Evolutionary conservation across 1,284 basidiomycete genomes (phyloP).

Genomic region (Rhodotorula mucilaginosa): DNA sequence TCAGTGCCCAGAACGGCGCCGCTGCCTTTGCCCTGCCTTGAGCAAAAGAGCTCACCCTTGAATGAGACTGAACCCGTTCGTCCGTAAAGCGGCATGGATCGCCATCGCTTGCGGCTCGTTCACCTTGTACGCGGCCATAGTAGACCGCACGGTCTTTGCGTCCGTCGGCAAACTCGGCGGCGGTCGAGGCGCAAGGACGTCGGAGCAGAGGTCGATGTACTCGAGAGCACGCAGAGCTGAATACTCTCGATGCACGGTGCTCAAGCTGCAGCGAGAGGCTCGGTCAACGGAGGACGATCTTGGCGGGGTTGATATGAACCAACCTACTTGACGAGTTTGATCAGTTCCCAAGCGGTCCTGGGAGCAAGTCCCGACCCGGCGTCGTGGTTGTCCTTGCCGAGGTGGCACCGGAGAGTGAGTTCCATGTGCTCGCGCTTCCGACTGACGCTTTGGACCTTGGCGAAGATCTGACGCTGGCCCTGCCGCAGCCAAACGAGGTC

Average conservation of each 20-base stretch:
- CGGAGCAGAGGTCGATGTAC: constrained; percentile 72
- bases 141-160: constrained; percentile 59
- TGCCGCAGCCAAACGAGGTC: constrained; percentile 71
- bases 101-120: constrained; percentile 95
- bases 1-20: neutral
- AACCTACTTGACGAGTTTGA: constrained; percentile 76
- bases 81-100: constrained; percentile 69
- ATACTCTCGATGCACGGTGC: constrained; percentile 89
- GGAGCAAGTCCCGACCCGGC: constrained; percentile 52
- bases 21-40: neutral
- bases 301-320: no score
- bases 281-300: neutral
- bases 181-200: constrained; percentile 68
- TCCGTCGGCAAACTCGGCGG: constrained; percentile 55
- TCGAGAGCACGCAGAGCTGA: constrained; percentile 77
- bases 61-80: constrained; percentile 82
- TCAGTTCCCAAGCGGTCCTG: constrained; percentile 68
- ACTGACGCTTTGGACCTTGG: constrained; percentile 73
- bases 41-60: constrained; percentile 69
- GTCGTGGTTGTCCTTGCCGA: constrained; percentile 49
- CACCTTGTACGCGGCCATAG: constrained; percentile 70
- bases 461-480: constrained; percentile 57
- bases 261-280: constrained; percentile 59
- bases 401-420: constrained; percentile 53
- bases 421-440: constrained; percentile 54